Percentiles rank a stretch among this genome's conserved stretches.
These are phyloP conservation scores for Acer negundo DNA, from an alignment of 345 rosid species.

Conservation along the genomic window DNA sequence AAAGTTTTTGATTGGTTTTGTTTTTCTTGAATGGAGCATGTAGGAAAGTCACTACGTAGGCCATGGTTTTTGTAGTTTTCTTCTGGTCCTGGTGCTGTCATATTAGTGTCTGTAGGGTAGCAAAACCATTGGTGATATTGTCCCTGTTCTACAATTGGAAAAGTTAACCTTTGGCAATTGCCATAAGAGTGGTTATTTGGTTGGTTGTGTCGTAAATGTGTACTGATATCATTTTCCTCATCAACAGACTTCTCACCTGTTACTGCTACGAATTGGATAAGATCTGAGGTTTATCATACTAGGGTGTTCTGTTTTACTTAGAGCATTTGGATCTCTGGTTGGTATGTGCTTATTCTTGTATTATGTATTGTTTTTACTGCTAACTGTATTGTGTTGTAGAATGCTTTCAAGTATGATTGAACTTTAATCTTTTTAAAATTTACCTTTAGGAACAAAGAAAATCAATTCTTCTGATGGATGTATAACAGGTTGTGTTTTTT, in stretches of 20 bases:
- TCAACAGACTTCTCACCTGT: not conserved
- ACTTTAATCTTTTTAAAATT: not conserved
- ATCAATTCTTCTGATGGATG: conserved; percentile 1
- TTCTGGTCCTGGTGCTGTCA: not conserved
- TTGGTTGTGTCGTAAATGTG: not conserved
- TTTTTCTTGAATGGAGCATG: no score
- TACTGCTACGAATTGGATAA: not conserved
- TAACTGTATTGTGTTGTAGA: not conserved
- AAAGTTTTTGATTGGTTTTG: no score
- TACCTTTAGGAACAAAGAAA: not conserved
- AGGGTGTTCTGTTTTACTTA: not conserved
- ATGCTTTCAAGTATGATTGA: not conserved
- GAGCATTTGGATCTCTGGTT: not conserved
- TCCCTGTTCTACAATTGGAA: not conserved
- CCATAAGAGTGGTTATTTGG: not conserved
- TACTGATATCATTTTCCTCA: conserved; percentile 2
- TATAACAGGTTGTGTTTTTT: conserved; percentile 14
- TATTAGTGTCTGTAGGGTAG: not conserved
- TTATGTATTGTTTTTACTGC: not conserved
- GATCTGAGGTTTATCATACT: conserved; percentile 12
- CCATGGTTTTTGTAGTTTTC: not conserved
- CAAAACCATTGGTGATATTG: not conserved
- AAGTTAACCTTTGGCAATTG: not conserved
- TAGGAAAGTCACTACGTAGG: not conserved
- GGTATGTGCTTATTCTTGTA: conserved; percentile 8